Evolutionary conservation across 192 early-diverging fungal species (phyloP).

Genomic region (Lobosporangium transversale): DNA sequence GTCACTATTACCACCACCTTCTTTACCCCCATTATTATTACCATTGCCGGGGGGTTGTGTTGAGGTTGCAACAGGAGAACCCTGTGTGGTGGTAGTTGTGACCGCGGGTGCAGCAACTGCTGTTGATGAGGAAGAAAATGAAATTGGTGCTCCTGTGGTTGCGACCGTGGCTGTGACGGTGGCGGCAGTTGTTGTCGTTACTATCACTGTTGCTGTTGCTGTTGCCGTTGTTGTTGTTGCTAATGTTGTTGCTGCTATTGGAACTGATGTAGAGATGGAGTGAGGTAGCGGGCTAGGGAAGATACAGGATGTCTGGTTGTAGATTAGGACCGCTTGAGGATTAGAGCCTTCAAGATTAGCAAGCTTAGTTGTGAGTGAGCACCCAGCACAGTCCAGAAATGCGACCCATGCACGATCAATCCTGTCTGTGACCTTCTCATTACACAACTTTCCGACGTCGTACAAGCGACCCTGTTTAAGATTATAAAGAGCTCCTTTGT

Average conservation of each 20-base stretch:
- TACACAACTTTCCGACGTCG: conserved; percentile 39
- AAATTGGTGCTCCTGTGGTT: neutral
- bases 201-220: neutral
- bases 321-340: conserved; percentile 40
- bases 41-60: neutral
- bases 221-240: neutral
- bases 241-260: neutral
- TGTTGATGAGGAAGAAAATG: too few relatives aligned
- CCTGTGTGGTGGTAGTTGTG: neutral
- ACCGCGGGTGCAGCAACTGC: neutral
- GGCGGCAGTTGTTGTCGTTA: neutral
- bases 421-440: conserved; percentile 21
- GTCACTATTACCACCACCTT: neutral
- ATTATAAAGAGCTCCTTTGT: neutral
- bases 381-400: conserved; percentile 32
- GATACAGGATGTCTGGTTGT: conserved; percentile 28
- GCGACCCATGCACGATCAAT: conserved; percentile 45
- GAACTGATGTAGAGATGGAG: neutral
- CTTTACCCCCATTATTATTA: neutral
- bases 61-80: neutral
- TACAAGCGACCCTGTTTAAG: conserved; percentile 29
- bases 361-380: conserved; percentile 26
- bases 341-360: conserved; percentile 33
- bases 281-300: conserved; percentile 4
- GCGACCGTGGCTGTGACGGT: neutral